Conservation (phyloP, 768 basidiomycete species). For the Lanmaoa rubissima region DNA sequence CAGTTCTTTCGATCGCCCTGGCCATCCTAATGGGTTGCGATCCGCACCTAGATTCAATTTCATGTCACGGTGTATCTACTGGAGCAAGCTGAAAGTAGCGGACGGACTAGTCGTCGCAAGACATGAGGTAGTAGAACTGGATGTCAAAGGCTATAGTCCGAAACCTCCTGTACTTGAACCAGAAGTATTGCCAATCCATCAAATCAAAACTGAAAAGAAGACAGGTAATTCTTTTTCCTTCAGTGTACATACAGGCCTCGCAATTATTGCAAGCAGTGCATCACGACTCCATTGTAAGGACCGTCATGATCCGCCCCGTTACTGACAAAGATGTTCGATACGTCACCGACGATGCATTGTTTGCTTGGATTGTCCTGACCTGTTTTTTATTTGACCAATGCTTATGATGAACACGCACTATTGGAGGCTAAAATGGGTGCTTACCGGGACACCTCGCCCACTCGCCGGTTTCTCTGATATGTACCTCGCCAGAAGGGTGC, state of each 20-base stretch:
- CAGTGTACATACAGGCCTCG: not conserved
- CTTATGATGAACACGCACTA: not conserved
- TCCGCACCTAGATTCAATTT: not conserved
- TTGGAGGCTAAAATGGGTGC: not conserved
- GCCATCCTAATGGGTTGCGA: not conserved
- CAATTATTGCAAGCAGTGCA: slow-evolving; percentile 6
- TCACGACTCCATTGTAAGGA: slow-evolving; percentile 28
- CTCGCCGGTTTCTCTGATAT: slow-evolving; percentile 40
- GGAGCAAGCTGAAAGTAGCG: not conserved
- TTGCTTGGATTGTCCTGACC: slow-evolving; percentile 58
- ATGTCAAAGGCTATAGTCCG: too few relatives aligned
- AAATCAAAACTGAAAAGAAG: too few relatives aligned
- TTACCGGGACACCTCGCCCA: slow-evolving; percentile 56
- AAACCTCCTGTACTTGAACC: too few relatives aligned
- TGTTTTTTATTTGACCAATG: slow-evolving; percentile 14
- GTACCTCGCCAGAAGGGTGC: slow-evolving; percentile 41
- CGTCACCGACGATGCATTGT: slow-evolving; percentile 23
- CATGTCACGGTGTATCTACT: not conserved
- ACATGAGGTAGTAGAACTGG: not conserved
- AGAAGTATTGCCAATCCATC: not conserved
- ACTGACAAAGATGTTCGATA: slow-evolving; percentile 42
- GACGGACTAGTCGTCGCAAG: not conserved
- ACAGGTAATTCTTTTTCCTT: not conserved
- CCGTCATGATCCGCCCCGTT: slow-evolving; percentile 45
- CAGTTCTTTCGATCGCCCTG: not conserved